These are phyloP conservation scores for Colletotrichum magnum DNA, from an alignment of 2,329 filamentous ascomycete genomes.

Conservation along the genomic window DNA sequence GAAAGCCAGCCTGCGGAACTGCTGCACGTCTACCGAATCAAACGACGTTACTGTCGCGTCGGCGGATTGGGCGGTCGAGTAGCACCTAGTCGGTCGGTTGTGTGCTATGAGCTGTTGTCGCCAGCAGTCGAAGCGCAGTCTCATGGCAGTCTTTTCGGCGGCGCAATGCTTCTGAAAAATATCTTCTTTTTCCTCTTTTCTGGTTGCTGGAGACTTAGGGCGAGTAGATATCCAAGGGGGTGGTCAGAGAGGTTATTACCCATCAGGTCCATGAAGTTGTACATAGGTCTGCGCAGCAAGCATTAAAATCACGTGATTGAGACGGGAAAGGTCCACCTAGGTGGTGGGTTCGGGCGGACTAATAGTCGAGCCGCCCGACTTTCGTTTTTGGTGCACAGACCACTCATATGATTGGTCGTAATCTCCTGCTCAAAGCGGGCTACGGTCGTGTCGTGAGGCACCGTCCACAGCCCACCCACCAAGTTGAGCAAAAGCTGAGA, in stretches of 20 bases:
- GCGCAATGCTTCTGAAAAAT: too few relatives aligned
- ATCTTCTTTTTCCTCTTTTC: too few relatives aligned
- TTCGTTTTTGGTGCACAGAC: constrained; percentile 13
- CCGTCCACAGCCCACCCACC: constrained; percentile 38
- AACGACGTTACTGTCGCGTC: constrained; percentile 11
- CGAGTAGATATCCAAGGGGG: too few relatives aligned
- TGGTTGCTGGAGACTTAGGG: too few relatives aligned
- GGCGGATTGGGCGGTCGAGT: constrained; percentile 17
- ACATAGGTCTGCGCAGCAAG: too few relatives aligned
- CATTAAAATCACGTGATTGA: too few relatives aligned
- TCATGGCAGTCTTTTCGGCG: neutral
- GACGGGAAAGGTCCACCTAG: too few relatives aligned
- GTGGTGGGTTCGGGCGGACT: neutral
- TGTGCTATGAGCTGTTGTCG: neutral
- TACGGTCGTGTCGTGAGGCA: constrained; percentile 37
- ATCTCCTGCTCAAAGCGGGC: constrained; percentile 37
- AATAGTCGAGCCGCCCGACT: constrained; percentile 21
- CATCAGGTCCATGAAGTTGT: too few relatives aligned
- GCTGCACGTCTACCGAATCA: constrained; percentile 19
- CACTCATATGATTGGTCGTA: constrained; percentile 22
- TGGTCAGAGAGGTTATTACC: too few relatives aligned
- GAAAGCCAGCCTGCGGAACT: constrained; percentile 30
- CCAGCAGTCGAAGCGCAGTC: neutral
- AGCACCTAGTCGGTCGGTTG: neutral
- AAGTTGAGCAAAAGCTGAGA: constrained; percentile 40